Evolutionary conservation across 306 rosid genomes (phyloP).

Genomic region (Quercus gilva): DNA sequence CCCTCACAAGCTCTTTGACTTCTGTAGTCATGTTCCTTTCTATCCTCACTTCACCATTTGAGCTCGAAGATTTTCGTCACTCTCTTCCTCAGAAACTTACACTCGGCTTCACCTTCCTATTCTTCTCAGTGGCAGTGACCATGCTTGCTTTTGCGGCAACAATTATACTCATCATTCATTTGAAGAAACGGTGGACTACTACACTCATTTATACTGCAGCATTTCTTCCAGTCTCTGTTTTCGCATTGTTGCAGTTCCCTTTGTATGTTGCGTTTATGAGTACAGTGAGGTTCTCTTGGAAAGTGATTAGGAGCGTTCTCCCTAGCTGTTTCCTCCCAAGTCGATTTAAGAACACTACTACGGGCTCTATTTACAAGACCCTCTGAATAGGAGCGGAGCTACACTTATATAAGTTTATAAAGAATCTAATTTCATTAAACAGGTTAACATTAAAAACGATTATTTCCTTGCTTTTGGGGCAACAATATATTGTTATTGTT

Average conservation of each 20-base stretch:
- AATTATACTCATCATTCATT: conserved; percentile 5
- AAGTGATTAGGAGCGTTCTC: background rate
- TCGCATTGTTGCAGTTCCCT: conserved; percentile 25
- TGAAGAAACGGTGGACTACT: conserved; percentile 10
- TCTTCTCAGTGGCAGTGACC: conserved; percentile 25
- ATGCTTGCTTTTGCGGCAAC: conserved; percentile 37
- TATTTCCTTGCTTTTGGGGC: no score
- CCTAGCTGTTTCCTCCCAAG: no score
- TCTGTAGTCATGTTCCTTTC: conserved; percentile 48
- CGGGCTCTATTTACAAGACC: no score
- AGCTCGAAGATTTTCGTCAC: conserved; percentile 20
- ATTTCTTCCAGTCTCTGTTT: conserved; percentile 24
- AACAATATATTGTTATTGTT: no score
- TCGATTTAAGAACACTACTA: no score
- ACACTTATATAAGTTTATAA: no score
- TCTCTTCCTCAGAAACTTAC: conserved; percentile 29
- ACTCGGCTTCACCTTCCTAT: conserved; percentile 24
- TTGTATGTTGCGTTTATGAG: background rate
- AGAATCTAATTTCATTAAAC: no score
- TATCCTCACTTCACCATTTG: conserved; percentile 26
- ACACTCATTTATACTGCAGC: conserved; percentile 21
- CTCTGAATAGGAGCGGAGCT: no score
- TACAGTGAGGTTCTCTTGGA: background rate
- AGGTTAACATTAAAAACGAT: no score
- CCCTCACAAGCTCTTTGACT: conserved; percentile 28